Evolutionary conservation across 306 rosid genomes (phyloP).

Genomic region (Cicer pinnatifidum): DNA sequence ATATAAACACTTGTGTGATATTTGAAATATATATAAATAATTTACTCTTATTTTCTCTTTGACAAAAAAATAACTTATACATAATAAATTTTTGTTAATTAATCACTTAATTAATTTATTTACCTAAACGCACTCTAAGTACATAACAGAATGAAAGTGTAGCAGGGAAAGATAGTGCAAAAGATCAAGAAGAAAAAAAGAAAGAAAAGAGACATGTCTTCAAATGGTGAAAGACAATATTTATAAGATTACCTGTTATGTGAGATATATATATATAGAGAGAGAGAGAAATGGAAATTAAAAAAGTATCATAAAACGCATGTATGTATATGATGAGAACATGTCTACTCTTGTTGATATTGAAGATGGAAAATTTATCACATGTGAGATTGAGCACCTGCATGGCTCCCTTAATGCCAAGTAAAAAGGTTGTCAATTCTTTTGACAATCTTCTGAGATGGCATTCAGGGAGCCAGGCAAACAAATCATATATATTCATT

Average conservation of each 20-base stretch:
- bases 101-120: background rate
- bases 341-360: background rate
- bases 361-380: background rate
- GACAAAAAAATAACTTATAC: background rate
- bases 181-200: no score
- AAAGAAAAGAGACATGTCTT: no score
- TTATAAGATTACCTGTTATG: conserved; percentile 11
- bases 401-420: conserved; percentile 79
- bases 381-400: conserved; percentile 46
- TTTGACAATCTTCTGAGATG: conserved; percentile 65
- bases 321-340: background rate
- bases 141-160: no score
- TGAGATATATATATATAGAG: background rate
- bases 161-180: no score
- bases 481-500: conserved; percentile 1
- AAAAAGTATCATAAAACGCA: background rate
- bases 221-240: no score
- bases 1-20: background rate
- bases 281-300: background rate
- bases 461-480: conserved; percentile 97
- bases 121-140: background rate
- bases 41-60: background rate
- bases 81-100: background rate
- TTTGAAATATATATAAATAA: background rate
- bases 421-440: conserved; percentile 53